Conservation (phyloP, 202 grass and related monocot genomes). For the Zoysia matrella region DNA sequence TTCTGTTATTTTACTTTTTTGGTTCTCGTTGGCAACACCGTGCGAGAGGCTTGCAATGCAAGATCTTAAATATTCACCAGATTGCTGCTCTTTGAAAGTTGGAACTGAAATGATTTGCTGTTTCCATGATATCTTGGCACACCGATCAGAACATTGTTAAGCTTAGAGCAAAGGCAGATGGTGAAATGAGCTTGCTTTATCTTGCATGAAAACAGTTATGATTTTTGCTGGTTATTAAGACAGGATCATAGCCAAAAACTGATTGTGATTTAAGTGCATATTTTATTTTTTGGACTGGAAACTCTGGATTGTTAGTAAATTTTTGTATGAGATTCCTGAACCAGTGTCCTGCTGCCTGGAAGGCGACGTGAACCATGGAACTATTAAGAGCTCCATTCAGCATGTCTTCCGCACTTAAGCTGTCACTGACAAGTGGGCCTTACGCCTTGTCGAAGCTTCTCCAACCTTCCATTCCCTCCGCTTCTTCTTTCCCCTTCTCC, state of each 20-base stretch:
- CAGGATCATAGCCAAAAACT: background rate
- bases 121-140: background rate
- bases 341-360: background rate
- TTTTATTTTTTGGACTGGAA: background rate
- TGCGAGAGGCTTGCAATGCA: background rate
- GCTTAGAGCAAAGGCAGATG: background rate
- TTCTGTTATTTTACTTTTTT: background rate
- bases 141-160: background rate
- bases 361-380: background rate
- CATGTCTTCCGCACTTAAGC: background rate
- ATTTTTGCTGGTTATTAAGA: background rate
- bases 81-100: background rate
- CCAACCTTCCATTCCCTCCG: constrained; percentile 37
- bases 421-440: background rate
- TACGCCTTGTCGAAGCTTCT: constrained; percentile 43
- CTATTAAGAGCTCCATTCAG: background rate
- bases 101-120: background rate
- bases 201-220: background rate
- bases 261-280: background rate
- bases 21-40: background rate
- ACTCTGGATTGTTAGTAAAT: background rate
- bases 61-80: background rate
- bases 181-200: background rate
- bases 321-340: background rate
- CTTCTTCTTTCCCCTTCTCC: constrained; percentile 52